A percentile compares a stretch with the other conserved stretches of the same genome.
Conservation (phyloP, 148 eudicot species). For the Rhododendron simsii region DNA sequence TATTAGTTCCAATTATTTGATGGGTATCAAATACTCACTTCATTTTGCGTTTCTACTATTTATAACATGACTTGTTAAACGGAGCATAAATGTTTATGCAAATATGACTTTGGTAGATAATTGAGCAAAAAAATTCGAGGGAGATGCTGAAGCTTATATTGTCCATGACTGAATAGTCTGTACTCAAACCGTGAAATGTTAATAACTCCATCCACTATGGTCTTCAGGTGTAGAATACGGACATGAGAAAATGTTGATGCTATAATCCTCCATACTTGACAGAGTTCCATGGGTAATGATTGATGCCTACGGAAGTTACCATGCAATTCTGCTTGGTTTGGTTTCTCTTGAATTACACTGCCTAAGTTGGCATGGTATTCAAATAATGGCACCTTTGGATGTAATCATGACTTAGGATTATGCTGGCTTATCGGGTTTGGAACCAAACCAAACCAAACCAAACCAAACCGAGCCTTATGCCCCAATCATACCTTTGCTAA, state of each 20-base stretch:
- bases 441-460: no score
- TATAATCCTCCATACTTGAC: not conserved
- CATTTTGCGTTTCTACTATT: not conserved
- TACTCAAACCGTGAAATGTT: not conserved
- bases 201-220: not conserved
- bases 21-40: not conserved
- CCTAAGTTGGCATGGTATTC: not conserved
- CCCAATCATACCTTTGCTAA: not conserved
- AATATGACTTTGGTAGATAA: slow-evolving; percentile 1
- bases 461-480: no score
- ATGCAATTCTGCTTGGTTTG: not conserved
- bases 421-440: not conserved
- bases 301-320: not conserved
- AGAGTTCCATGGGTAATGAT: not conserved
- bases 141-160: not conserved
- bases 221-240: not conserved
- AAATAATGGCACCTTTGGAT: not conserved
- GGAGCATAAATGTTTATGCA: not conserved
- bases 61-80: not conserved
- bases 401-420: not conserved
- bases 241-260: not conserved
- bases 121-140: not conserved
- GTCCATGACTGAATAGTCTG: not conserved
- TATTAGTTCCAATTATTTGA: not conserved
- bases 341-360: not conserved